phyloP scores from a whole-genome alignment of 2,329 filamentous ascomycete genomes.

The Paradendryphiella salina region DNA sequence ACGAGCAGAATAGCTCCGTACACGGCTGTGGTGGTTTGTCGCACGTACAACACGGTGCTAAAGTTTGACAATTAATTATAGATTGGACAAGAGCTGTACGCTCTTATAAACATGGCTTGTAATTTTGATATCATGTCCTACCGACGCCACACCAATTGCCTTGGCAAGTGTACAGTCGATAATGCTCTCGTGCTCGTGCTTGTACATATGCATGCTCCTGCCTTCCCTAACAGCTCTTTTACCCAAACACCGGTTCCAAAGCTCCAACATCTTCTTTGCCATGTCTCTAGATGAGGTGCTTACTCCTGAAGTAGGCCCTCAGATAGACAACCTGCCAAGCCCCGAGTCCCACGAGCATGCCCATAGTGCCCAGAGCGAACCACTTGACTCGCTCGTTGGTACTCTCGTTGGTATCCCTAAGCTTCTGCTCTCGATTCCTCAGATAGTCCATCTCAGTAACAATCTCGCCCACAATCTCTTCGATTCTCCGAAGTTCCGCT shows the following conservation, averaged over 20 bases:
- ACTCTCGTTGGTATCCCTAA: conserved; percentile 98
- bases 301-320: conserved; percentile 81
- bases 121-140: conserved; percentile 18
- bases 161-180: conserved; percentile 25
- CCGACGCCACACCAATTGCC: conserved; percentile 29
- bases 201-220: conserved; percentile 19
- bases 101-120: neutral
- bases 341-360: conserved; percentile 84
- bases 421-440: conserved; percentile 83
- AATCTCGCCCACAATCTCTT: conserved; percentile 86
- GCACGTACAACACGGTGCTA: too few relatives aligned
- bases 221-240: neutral
- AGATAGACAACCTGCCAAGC: conserved; percentile 98
- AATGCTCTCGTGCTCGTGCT: conserved; percentile 6
- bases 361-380: conserved; percentile 94
- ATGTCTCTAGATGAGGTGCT: conserved; percentile 54
- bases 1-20: neutral
- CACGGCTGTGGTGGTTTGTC: neutral
- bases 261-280: too few relatives aligned
- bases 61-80: too few relatives aligned
- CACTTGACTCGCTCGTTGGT: conserved; percentile 98
- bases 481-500: conserved; percentile 87
- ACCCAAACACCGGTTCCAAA: conserved; percentile 1
- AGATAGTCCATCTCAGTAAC: conserved; percentile 97
- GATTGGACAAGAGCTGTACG: neutral